These are phyloP conservation scores for Seiridium cupressi DNA, from an alignment of 2,329 filamentous ascomycete genomes.

Conservation along the genomic window DNA sequence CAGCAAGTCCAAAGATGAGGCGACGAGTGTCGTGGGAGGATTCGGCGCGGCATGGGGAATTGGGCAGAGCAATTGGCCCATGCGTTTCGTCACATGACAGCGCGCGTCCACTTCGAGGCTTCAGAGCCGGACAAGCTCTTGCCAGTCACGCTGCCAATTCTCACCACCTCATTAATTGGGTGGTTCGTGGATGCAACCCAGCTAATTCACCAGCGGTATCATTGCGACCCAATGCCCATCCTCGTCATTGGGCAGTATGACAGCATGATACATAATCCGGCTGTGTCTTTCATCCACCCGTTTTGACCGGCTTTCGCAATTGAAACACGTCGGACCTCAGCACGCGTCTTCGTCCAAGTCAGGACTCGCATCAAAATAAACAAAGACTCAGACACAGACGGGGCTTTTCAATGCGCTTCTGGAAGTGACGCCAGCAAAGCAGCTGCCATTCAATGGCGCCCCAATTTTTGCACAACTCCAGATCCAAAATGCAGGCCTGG, in stretches of 20 bases:
- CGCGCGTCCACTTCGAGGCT: neutral
- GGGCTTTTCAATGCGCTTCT: neutral
- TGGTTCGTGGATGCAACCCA: slow-evolving; percentile 11
- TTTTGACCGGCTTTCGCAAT: slow-evolving; percentile 14
- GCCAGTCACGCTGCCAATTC: slow-evolving; percentile 5
- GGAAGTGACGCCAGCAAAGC: slow-evolving; percentile 9
- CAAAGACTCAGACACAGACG: neutral
- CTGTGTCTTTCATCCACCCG: slow-evolving; percentile 21
- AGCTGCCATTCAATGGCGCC: slow-evolving; percentile 22
- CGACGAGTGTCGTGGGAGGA: slow-evolving; percentile 3
- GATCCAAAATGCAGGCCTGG: slow-evolving; percentile 32
- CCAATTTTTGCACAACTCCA: slow-evolving; percentile 28
- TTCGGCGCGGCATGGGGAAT: neutral
- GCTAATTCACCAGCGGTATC: slow-evolving; percentile 13
- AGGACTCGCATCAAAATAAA: neutral
- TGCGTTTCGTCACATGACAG: slow-evolving; percentile 6
- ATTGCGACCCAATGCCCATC: slow-evolving; percentile 27
- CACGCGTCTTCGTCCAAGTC: slow-evolving; percentile 4
- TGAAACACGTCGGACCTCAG: slow-evolving; percentile 19
- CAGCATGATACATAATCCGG: slow-evolving; percentile 27
- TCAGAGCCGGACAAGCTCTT: neutral
- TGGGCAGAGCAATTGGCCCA: slow-evolving; percentile 1
- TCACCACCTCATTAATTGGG: slow-evolving; percentile 20
- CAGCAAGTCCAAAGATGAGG: neutral
- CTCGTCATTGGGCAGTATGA: slow-evolving; percentile 26